phyloP scores from a whole-genome alignment of 116 monocot species.

The Zostera marina region DNA sequence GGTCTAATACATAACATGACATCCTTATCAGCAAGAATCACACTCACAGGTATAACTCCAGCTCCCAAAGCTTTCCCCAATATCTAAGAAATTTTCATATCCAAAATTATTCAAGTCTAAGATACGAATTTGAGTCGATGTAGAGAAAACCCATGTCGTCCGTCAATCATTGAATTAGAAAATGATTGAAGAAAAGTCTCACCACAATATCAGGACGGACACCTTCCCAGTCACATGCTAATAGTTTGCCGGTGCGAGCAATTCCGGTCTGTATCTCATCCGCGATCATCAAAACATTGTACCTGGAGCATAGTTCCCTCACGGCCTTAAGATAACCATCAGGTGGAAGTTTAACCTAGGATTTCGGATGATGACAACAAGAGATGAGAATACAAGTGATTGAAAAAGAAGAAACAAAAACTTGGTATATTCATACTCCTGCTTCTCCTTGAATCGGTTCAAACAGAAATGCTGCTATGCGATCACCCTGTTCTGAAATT shows the following conservation, averaged over 20 bases:
- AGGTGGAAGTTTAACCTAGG: slow-evolving; percentile 81
- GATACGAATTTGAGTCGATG: neutral
- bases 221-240: slow-evolving; percentile 89
- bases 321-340: slow-evolving; percentile 82
- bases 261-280: slow-evolving; percentile 99
- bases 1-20: slow-evolving; percentile 87
- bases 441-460: slow-evolving; percentile 99
- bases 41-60: slow-evolving; percentile 92
- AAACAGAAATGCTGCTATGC: slow-evolving; percentile 81
- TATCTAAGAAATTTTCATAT: slow-evolving; percentile 27
- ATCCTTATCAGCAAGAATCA: slow-evolving; percentile 88
- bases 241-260: slow-evolving; percentile 73
- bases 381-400: neutral
- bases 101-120: neutral
- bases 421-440: slow-evolving; percentile 36
- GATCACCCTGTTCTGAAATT: slow-evolving; percentile 68
- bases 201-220: slow-evolving; percentile 92
- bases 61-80: slow-evolving; percentile 96
- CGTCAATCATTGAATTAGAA: no score
- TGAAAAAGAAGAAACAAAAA: neutral
- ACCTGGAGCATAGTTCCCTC: slow-evolving; percentile 62
- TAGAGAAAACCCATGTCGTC: no score
- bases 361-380: slow-evolving; percentile 14
- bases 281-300: slow-evolving; percentile 86
- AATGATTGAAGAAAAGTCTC: slow-evolving; percentile 4